These are phyloP conservation scores for Fusarium sp. DNA, from an alignment of 2,329 filamentous ascomycete species.

Conservation along the genomic window DNA sequence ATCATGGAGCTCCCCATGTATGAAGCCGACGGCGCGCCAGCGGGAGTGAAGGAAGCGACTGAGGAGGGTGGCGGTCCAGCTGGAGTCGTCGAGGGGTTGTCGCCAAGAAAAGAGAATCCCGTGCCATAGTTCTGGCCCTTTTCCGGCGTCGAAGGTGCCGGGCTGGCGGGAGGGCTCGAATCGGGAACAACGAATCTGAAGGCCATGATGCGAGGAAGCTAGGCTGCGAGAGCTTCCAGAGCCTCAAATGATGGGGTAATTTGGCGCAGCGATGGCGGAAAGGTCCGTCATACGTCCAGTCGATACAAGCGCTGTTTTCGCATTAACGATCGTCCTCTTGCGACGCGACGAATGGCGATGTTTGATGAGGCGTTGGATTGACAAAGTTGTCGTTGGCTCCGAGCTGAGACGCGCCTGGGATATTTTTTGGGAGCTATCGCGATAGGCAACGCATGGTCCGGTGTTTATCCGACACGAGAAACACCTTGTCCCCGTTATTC, in stretches of 20 bases:
- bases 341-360: conserved; percentile 26
- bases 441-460: conserved; percentile 36
- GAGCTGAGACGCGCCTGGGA: conserved; percentile 39
- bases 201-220: conserved; percentile 51
- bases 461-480: conserved; percentile 38
- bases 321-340: conserved; percentile 21
- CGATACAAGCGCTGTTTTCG: conserved; percentile 12
- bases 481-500: neutral
- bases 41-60: conserved; percentile 66
- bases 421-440: conserved; percentile 49
- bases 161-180: conserved; percentile 57
- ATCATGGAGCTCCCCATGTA: conserved; percentile 68
- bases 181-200: conserved; percentile 58
- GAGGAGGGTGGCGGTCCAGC: conserved; percentile 65
- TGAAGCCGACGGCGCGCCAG: conserved; percentile 67
- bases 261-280: conserved; percentile 21
- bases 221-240: conserved; percentile 32
- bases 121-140: conserved; percentile 50
- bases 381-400: conserved; percentile 31
- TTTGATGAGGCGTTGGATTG: conserved; percentile 30
- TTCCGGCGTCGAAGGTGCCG: conserved; percentile 64
- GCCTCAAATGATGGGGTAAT: conserved; percentile 20
- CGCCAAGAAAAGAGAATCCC: conserved; percentile 55
- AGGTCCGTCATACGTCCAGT: conserved; percentile 15
- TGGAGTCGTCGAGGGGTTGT: conserved; percentile 66